Evolutionary conservation across 495 filamentous ascomycete species (phyloP), one percentile per base, ranked within the genome.

Genomic region (Mytilinidion resinicola): DNA sequence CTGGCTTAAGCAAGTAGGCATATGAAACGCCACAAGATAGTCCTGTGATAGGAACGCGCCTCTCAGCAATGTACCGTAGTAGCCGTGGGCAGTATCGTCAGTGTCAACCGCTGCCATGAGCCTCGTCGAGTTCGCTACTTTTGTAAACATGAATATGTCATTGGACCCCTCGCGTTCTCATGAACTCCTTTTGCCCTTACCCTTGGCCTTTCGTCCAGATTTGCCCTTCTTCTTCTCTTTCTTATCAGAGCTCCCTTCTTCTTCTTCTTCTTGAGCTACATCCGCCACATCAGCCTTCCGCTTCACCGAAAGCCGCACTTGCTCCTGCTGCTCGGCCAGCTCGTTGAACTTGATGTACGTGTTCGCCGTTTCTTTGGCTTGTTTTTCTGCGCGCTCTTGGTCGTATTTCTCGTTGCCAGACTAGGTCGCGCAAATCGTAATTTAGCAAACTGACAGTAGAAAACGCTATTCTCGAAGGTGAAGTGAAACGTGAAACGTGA

Each of bases 1-100:
- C 36, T 85, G 82, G 82, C 63, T 83, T 34, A 68, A 74, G 59
- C 74, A 78, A 56, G 68, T 77, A 11, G 79, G 78, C 11, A 67
- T 85, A 36, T 63, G 68, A 46, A 30, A 59, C 14, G 74, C 74
- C 9, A 61, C 41, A 12, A 62, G 73, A 53, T 83, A 74, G 55
- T 81, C 77, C 14, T 59, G n/a, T n/a, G n/a, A n/a, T n/a, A n/a
- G n/a, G n/a, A n/a, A n/a, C n/a, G n/a, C n/a, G n/a, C n/a, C n/a
- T n/a, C n/a, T n/a, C n/a, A n/a, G n/a, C n/a, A n/a, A n/a, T n/a
- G n/a, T n/a, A n/a, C n/a, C n/a, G n/a, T n/a, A n/a, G n/a, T n/a
- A n/a, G n/a, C n/a, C n/a, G n/a, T n/a, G n/a, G n/a, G n/a, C n/a
- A n/a, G n/a, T n/a, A n/a, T n/a, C n/a, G n/a, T n/a, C n/a, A n/a